These are phyloP conservation scores for Heterobasidion parviporum DNA, from an alignment of 1,284 basidiomycete species.

Conservation along the genomic window DNA sequence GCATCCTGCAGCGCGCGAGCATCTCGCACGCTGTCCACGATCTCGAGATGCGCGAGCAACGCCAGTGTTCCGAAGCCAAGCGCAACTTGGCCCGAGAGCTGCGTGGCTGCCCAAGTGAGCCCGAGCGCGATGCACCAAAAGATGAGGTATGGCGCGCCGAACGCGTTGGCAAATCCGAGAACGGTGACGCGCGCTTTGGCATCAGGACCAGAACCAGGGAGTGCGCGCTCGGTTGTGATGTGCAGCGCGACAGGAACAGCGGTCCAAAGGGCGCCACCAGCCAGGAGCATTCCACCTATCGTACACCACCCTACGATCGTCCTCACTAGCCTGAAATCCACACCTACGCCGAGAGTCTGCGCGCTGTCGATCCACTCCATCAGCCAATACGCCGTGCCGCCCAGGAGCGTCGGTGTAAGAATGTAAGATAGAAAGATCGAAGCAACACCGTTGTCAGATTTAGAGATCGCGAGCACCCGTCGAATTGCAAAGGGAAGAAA, in stretches of 20 bases:
- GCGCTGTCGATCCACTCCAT: slow-evolving; percentile 71
- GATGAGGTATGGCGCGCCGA: slow-evolving; percentile 81
- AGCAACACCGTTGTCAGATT: slow-evolving; percentile 70
- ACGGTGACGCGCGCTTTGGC: slow-evolving; percentile 51
- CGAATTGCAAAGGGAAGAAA: slow-evolving; percentile 53
- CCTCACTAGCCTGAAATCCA: slow-evolving; percentile 40
- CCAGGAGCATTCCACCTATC: slow-evolving; percentile 41
- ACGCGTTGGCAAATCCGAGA: slow-evolving; percentile 85
- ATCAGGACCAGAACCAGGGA: slow-evolving; percentile 9
- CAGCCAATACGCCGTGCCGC: slow-evolving; percentile 65
- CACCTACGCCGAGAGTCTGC: slow-evolving; percentile 31
- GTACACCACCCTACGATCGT: slow-evolving; percentile 57
- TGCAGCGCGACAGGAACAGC: slow-evolving; percentile 66
- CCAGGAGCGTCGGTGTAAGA: slow-evolving; percentile 49
- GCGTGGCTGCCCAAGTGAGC: slow-evolving; percentile 60
- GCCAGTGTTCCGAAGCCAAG: slow-evolving; percentile 59
- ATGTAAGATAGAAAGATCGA: slow-evolving; percentile 52
- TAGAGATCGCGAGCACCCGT: slow-evolving; percentile 56
- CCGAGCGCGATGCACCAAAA: slow-evolving; percentile 67
- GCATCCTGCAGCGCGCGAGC: slow-evolving; percentile 46
- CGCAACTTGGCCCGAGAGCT: slow-evolving; percentile 78
- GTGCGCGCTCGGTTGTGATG: slow-evolving; percentile 29
- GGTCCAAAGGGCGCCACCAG: slow-evolving; percentile 62
- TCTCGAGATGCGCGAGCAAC: slow-evolving; percentile 66
- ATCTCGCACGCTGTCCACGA: slow-evolving; percentile 75